Base-by-base conservation (phyloP, 257 asterid genomes). In the Linderniella brevidens region DNA sequence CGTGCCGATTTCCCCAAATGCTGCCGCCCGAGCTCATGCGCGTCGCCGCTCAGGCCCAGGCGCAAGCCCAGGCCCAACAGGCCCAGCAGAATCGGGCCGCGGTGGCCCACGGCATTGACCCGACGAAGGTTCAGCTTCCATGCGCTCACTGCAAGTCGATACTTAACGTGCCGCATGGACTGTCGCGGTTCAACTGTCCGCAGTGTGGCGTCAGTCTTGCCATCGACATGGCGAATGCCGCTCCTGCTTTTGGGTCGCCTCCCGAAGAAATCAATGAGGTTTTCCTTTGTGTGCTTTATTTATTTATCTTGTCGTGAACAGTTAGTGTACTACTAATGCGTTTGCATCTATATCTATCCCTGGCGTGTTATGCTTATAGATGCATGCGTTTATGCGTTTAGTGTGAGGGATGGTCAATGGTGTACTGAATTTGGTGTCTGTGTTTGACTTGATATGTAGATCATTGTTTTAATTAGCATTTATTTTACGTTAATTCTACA, bases 231-330 rank as follows among this genome's bases (percentile, higher is more conserved):
- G 72, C 97, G 9, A 77, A 77, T 64, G 54, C 75, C 11, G 73
- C 69, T 43, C 93, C 64, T 35, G 53, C 70, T 50, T 50, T 73
- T 25, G 32, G 32, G 32, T 25, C 32, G 55, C 74, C 84, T 41
- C 55, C 75, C 1, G 93, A 78, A 71, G 98, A 88, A 78, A 78
- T 80, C 64, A 78, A 88, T 60, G 98, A 88, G 98, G 98, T 88
- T 65, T 32, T 35, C 45, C 25, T 42, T 25, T 44, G 50, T 46
- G 53, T n/a, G 12, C 8, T 37, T 38, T 19, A 25, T 25, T 6
- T 25, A 25, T 25, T 25, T 25, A 25, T 25, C 32, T 2, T 25
- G 32, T 25, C 32, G 32, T 25, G 32, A 25, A 25, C 32, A 25
- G 32, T 25, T 25, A 25, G 32, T 25, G 4, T 25, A 25, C 32